Evolutionary conservation across 2,329 filamentous ascomycete genomes (phyloP), one percentile per base, ranked within the genome.

Genomic region (Scytalidium lignicola): DNA sequence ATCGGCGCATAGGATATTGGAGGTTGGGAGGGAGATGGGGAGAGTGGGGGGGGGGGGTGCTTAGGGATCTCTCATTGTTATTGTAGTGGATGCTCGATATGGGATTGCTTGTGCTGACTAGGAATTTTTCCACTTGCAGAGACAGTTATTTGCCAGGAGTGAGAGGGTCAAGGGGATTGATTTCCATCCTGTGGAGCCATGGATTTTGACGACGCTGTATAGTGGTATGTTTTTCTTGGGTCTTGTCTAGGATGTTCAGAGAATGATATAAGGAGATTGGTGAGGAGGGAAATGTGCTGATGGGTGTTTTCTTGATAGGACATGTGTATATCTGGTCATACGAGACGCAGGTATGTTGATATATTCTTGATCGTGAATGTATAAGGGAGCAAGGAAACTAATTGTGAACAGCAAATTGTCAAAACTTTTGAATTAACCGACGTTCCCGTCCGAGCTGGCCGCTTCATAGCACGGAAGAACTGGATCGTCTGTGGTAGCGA

Each of bases 261-360:
- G 65, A 58, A 54, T 49, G 47, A 44, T 20, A 53, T 41, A 20
- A 47, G 17, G 28, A 28, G 43, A 29, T 20, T 40, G 15, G 40
- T 23, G 23, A 26, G 23, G 10, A 6, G 23, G 23, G 23, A 26
- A n/a, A n/a, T 26, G 10, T 43, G 46, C 44, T 46, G 41, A 53
- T 48, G 41, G 57, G 68, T 57, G 46, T 19, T 21, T 40, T n/a
- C 29, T 53, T 12, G 2, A 10, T 47, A 90, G 90, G 93, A 70
- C 92, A 97, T 76, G 93, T 95, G 67, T 95, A 97, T 75, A 97
- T 99, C 67, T 97, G 93, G 91, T 96, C 92, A 28, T 96, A 95
- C 71, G 92, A 95, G 73, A 95, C 90, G 46, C 90, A 95, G 69
- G 75, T 77, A 68, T 51, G 66, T 42, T 42, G 8, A 9, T 19